These are phyloP conservation scores for Globisporangium splendens DNA, from an alignment of 352 stramenopile genomes.

Conservation along the genomic window DNA sequence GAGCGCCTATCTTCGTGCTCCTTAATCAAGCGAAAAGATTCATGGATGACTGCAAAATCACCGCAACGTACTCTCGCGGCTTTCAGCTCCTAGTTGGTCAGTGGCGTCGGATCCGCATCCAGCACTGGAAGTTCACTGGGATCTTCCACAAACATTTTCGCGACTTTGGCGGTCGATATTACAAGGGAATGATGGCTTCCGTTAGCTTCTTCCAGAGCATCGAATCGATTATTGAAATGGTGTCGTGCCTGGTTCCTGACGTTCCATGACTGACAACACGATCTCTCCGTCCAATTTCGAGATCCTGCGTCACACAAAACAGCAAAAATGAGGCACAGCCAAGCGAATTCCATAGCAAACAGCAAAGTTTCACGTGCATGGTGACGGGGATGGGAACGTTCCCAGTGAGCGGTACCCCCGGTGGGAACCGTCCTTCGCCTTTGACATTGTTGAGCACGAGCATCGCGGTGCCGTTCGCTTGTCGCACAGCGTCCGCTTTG, in stretches of 20 bases:
- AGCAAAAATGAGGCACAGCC: too few relatives aligned
- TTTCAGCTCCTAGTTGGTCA: slow-evolving; percentile 46
- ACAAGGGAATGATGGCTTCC: background rate
- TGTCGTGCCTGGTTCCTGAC: slow-evolving; percentile 31
- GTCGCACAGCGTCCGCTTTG: slow-evolving; percentile 38
- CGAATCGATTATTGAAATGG: background rate
- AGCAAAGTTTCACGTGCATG: slow-evolving; percentile 31
- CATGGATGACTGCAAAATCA: background rate
- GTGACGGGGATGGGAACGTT: slow-evolving; percentile 41
- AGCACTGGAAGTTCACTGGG: slow-evolving; percentile 23
- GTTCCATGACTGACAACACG: slow-evolving; percentile 55
- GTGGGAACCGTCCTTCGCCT: slow-evolving; percentile 50
- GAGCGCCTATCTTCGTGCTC: too few relatives aligned
- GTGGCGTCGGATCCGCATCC: slow-evolving; percentile 21
- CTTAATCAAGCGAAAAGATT: background rate
- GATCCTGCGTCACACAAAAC: slow-evolving; percentile 28
- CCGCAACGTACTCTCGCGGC: slow-evolving; percentile 20
- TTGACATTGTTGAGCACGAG: slow-evolving; percentile 69
- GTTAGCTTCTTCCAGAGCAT: background rate
- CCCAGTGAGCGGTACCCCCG: slow-evolving; percentile 21
- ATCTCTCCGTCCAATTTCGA: slow-evolving; percentile 61
- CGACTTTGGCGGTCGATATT: background rate
- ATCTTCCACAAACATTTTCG: slow-evolving; percentile 15
- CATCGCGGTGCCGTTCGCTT: slow-evolving; percentile 32
- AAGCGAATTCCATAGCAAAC: background rate